Conservation (phyloP, 2,329 filamentous ascomycete species). For the Diaporthe batatas region DNA sequence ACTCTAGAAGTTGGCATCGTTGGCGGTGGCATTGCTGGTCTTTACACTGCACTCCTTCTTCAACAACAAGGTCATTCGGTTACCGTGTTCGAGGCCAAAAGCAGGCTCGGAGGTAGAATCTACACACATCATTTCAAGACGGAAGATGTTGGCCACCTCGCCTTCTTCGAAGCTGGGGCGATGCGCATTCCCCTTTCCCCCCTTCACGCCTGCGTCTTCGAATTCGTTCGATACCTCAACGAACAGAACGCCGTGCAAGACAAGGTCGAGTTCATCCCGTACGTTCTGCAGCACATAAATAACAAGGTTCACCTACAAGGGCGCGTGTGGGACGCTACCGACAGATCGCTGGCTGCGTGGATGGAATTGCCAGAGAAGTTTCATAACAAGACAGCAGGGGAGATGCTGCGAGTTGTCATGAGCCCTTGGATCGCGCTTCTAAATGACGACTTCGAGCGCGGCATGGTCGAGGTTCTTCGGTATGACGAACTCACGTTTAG, state of each 20-base stretch:
- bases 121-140: background rate
- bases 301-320: background rate
- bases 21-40: background rate
- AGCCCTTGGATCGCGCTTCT: background rate
- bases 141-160: background rate
- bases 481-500: background rate
- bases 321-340: background rate
- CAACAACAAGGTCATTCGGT: background rate
- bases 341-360: background rate
- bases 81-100: background rate
- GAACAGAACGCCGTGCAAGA: background rate
- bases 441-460: background rate
- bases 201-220: background rate
- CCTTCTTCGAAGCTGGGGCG: background rate
- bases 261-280: background rate
- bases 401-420: background rate
- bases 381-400: background rate
- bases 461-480: background rate
- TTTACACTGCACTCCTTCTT: background rate
- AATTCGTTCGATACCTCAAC: background rate
- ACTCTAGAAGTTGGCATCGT: background rate
- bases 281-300: background rate
- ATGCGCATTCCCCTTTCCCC: background rate
- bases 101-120: background rate
- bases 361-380: background rate